Conservation (phyloP, 73 alveolate species). For the Symbiodinium natans region DNA sequence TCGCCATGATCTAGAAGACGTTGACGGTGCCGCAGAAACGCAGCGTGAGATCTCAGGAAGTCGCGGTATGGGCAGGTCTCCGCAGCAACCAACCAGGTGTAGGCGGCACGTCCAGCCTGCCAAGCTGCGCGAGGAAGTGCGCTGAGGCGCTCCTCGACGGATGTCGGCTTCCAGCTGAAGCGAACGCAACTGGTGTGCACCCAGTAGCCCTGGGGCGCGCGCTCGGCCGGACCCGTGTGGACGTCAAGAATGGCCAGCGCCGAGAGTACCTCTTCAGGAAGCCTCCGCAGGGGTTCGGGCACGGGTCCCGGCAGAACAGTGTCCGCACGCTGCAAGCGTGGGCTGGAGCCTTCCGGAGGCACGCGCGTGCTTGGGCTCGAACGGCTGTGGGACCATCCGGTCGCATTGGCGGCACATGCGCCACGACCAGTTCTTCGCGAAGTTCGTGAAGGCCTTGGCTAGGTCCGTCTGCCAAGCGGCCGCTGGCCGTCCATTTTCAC, state of each 20-base stretch:
- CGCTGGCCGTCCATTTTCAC: not conserved
- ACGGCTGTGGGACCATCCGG: not conserved
- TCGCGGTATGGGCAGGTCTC: not conserved
- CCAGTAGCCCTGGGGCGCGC: not conserved
- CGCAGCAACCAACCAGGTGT: not conserved
- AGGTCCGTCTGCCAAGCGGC: not conserved
- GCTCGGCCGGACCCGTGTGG: not conserved
- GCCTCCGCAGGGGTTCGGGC: not conserved
- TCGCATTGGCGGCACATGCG: not conserved
- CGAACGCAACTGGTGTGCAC: not conserved
- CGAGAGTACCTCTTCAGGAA: not conserved
- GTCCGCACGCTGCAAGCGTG: not conserved
- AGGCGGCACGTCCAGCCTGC: not conserved
- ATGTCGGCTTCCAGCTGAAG: not conserved
- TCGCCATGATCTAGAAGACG: not conserved
- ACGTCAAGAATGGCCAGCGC: not conserved
- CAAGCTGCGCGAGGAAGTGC: not conserved
- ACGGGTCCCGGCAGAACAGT: not conserved
- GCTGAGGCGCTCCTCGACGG: not conserved
- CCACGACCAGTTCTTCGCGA: not conserved
- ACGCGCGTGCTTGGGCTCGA: not conserved
- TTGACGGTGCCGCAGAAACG: not conserved
- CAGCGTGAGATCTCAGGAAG: not conserved
- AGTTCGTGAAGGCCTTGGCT: conserved; percentile 5
- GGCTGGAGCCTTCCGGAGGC: not conserved